phyloP scores from a whole-genome alignment of 1,284 basidiomycete species.

The Sanghuangporus weigelae region DNA sequence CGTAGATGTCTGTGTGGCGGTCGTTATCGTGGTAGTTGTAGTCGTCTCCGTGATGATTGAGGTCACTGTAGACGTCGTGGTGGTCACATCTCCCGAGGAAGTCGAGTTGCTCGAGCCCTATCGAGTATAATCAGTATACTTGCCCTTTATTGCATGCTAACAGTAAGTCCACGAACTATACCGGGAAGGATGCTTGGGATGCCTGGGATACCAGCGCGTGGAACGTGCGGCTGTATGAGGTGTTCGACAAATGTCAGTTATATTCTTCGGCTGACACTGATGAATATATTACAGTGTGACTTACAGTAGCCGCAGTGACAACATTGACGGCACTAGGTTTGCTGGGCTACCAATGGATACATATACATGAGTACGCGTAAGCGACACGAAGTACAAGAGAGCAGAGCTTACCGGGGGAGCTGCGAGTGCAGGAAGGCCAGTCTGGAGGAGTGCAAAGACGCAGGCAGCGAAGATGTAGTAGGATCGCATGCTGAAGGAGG shows the following conservation, averaged over 20 bases:
- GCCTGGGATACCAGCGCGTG: too few species aligned
- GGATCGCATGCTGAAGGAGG: slow-evolving; percentile 11
- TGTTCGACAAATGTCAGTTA: too few species aligned
- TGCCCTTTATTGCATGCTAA: not conserved
- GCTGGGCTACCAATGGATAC: not conserved
- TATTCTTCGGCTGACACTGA: too few species aligned
- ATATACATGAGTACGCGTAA: not conserved
- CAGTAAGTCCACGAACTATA: too few species aligned
- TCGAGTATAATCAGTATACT: not conserved
- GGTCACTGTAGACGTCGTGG: too few species aligned
- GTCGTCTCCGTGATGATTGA: not conserved
- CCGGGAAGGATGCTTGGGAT: too few species aligned
- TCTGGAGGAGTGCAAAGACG: slow-evolving; percentile 10
- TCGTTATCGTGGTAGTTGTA: not conserved
- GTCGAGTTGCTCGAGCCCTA: not conserved
- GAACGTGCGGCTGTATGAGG: too few species aligned
- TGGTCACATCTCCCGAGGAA: too few species aligned
- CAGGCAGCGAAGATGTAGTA: slow-evolving; percentile 12
- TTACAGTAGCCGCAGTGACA: too few species aligned
- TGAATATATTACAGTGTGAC: too few species aligned
- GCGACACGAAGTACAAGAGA: not conserved
- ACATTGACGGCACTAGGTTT: not conserved
- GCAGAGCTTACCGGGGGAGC: not conserved
- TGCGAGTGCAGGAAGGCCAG: not conserved
- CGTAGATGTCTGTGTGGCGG: not conserved